Percentiles rank a stretch among this genome's conserved stretches.
Conservation (phyloP, 2,329 filamentous ascomycete genomes). For the Aspergillus sp. region DNA sequence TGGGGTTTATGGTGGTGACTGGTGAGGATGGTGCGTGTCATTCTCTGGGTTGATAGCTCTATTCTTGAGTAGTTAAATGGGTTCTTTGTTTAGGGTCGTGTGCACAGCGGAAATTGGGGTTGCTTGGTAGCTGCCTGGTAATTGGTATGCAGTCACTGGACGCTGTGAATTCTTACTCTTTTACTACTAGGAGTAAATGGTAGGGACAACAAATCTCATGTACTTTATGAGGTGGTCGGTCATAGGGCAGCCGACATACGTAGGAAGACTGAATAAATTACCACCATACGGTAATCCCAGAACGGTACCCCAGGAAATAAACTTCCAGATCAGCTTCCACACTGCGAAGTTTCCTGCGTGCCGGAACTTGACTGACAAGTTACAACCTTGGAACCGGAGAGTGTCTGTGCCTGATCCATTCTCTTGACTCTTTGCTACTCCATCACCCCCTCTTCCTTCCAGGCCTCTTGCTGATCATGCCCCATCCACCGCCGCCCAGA, state of each 20-base stretch:
- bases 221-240: too few relatives aligned
- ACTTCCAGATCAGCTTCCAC: conserved; percentile 2
- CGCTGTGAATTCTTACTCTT: too few relatives aligned
- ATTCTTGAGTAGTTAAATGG: too few relatives aligned
- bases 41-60: background rate
- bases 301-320: background rate
- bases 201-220: too few relatives aligned
- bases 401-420: background rate
- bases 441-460: background rate
- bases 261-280: background rate
- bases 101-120: too few relatives aligned
- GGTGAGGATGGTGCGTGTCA: background rate
- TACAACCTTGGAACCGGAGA: background rate
- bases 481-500: background rate
- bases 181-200: too few relatives aligned
- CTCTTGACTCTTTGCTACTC: background rate
- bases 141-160: too few relatives aligned
- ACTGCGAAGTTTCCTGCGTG: conserved; percentile 9
- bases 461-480: conserved; percentile 3
- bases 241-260: background rate
- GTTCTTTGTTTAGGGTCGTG: too few relatives aligned
- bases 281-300: background rate
- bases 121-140: too few relatives aligned
- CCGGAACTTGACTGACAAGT: background rate
- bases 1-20: background rate